Base-by-base conservation (phyloP, 2,329 filamentous ascomycete genomes). In the Pseudogymnoascus sp. region DNA sequence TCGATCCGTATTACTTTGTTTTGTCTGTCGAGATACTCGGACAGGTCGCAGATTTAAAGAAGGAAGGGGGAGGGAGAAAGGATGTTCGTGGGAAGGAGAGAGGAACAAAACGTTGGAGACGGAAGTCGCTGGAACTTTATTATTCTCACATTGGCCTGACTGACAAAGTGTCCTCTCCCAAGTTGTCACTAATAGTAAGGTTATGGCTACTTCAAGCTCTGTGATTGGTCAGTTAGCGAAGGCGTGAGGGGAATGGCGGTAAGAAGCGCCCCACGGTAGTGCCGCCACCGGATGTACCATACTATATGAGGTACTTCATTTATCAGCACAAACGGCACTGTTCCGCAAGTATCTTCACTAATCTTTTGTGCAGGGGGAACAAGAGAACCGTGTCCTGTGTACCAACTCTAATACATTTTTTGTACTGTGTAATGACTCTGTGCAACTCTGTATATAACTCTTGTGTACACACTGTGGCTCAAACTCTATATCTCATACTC, bases 81-180 rank as follows among this genome's bases (percentile, higher is more conserved):
- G 35, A 41, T 34, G 48, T 60, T 38, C 45, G 55, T 58, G 38
- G 62, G 45, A 52, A 52, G 45, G 45, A 52, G 45, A 33, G 26
- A 33, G 15, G 45, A 30, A 52, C 45, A 52, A 52, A 52, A 52
- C 6, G 45, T 37, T 37, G 59, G 59, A 63, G 66, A 63, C 67
- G 70, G 70, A 52, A 52, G 45, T 52, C 26, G 45, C 45, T 52
- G 45, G 45, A 52, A 52, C 45, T 52, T 52, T 52, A 52, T 52
- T 52, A 52, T 52, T 52, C 45, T 52, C 45, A 52, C 45, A 52
- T 52, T 52, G 45, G 45, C 45, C 45, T 52, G 45, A 52, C 45
- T 52, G 45, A 52, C 45, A 52, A 52, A 52, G 45, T 52, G 45
- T 52, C 45, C 45, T 52, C 45, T 52, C 45, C 45, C 45, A 30